These are phyloP conservation scores for Trypethelium eluteriae DNA, from an alignment of 495 filamentous ascomycete species.

Conservation along the genomic window DNA sequence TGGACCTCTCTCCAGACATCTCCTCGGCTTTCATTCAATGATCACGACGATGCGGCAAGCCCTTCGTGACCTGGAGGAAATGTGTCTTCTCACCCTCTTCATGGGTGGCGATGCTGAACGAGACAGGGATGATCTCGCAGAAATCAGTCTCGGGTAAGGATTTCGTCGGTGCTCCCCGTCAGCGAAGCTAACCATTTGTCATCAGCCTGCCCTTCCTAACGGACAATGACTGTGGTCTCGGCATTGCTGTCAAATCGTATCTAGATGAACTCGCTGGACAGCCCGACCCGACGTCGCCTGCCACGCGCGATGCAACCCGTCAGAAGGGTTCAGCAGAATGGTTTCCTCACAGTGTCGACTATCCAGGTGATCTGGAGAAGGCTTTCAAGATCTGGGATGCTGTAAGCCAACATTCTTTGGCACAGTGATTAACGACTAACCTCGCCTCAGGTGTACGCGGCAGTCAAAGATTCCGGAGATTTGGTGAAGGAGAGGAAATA, in stretches of 20 bases:
- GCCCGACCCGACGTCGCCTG: conserved; percentile 45
- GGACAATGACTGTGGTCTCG: conserved; percentile 72
- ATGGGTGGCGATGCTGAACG: conserved; percentile 69
- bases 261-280: conserved; percentile 71
- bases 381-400: conserved; percentile 80
- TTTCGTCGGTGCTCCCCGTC: conserved; percentile 15
- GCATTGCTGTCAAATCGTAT: conserved; percentile 86
- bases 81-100: conserved; percentile 66
- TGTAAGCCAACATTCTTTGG: conserved; percentile 39
- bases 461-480: conserved; percentile 8
- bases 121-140: conserved; percentile 59
- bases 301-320: conserved; percentile 54
- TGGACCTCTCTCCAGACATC: conserved; percentile 81
- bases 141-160: conserved; percentile 63
- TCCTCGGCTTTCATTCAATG: conserved; percentile 79
- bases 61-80: conserved; percentile 76
- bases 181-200: not conserved
- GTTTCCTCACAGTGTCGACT: conserved; percentile 70
- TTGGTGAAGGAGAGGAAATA: conserved; percentile 2
- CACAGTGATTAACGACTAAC: not conserved
- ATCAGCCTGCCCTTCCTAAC: conserved; percentile 74
- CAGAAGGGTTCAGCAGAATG: conserved; percentile 54
- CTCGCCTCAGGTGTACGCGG: not conserved
- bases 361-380: conserved; percentile 66
- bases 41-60: conserved; percentile 67